Evolutionary conservation across 1,139 yeast species (phyloP).

Genomic region (Pichia cactophila): DNA sequence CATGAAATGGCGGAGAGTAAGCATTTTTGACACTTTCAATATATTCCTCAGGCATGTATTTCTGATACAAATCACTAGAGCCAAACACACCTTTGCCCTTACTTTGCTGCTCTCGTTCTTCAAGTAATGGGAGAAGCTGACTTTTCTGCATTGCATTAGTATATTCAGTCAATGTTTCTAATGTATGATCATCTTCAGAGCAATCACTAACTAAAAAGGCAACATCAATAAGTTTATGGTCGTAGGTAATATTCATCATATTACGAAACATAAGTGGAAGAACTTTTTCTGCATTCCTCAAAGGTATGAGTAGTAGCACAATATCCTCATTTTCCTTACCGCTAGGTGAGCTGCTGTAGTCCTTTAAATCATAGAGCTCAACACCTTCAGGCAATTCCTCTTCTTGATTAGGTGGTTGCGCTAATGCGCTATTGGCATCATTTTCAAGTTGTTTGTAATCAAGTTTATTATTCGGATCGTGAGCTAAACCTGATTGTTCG

Average conservation of each 20-base stretch:
- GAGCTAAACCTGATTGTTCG: neutral
- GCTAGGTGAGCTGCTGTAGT: slow-evolving; percentile 45
- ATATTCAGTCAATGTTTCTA: slow-evolving; percentile 59
- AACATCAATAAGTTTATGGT: slow-evolving; percentile 71
- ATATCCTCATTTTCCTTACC: slow-evolving; percentile 58
- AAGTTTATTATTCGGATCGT: neutral
- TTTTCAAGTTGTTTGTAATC: slow-evolving; percentile 1
- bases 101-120: slow-evolving; percentile 27
- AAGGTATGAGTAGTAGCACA: slow-evolving; percentile 65
- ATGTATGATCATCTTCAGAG: slow-evolving; percentile 65
- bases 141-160: slow-evolving; percentile 66
- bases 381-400: slow-evolving; percentile 27
- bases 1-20: slow-evolving; percentile 56
- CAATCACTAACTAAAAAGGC: slow-evolving; percentile 85
- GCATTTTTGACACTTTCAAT: slow-evolving; percentile 49
- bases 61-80: slow-evolving; percentile 52
- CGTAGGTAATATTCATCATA: slow-evolving; percentile 78
- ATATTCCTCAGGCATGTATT: slow-evolving; percentile 64
- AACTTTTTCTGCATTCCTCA: slow-evolving; percentile 75
- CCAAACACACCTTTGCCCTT: slow-evolving; percentile 35
- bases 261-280: slow-evolving; percentile 79
- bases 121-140: slow-evolving; percentile 46
- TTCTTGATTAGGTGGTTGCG: slow-evolving; percentile 12
- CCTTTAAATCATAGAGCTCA: slow-evolving; percentile 54
- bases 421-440: slow-evolving; percentile 9